A percentile compares a stretch with the other conserved stretches of the same genome.
These are phyloP conservation scores for Desmodesmus armatus DNA, from an alignment of 139 green algal species.

Conservation along the genomic window DNA sequence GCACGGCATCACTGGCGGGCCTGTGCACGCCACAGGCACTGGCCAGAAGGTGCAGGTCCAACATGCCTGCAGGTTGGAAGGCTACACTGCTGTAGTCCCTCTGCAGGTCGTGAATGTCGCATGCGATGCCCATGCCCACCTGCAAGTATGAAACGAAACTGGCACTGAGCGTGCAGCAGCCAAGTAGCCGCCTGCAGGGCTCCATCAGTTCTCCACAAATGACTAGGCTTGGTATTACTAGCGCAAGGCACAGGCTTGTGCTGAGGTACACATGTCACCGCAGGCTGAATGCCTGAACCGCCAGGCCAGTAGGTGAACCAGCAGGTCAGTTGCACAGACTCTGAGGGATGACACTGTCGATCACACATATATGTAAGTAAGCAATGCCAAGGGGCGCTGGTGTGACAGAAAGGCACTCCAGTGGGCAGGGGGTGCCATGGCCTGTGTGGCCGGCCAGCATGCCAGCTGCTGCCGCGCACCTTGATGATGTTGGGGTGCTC, in stretches of 20 bases:
- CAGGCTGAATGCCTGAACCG: not conserved
- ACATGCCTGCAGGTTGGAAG: not conserved
- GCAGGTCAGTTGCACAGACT: not conserved
- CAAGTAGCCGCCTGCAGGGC: too few relatives aligned
- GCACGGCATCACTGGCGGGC: not conserved
- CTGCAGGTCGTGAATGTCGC: too few relatives aligned
- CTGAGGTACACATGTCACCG: too few relatives aligned
- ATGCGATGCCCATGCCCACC: too few relatives aligned
- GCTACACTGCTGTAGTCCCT: not conserved
- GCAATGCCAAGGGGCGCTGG: not conserved
- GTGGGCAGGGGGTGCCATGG: not conserved
- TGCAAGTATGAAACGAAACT: too few relatives aligned
- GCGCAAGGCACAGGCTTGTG: too few relatives aligned
- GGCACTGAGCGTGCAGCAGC: too few relatives aligned
- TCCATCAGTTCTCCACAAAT: too few relatives aligned
- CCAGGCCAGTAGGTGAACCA: not conserved
- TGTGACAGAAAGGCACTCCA: not conserved
- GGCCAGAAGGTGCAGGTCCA: slow-evolving; percentile 20
- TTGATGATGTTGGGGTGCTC: slow-evolving; percentile 21
- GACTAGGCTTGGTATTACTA: too few relatives aligned
- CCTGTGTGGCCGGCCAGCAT: not conserved
- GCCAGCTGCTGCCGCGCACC: not conserved
- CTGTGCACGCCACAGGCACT: not conserved
- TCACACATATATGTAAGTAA: not conserved
- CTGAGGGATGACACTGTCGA: too few relatives aligned